A percentile compares a stretch with the other conserved stretches of the same genome.
phyloP scores from a whole-genome alignment of 495 filamentous ascomycete species.

The Lophiotrema nucula region DNA sequence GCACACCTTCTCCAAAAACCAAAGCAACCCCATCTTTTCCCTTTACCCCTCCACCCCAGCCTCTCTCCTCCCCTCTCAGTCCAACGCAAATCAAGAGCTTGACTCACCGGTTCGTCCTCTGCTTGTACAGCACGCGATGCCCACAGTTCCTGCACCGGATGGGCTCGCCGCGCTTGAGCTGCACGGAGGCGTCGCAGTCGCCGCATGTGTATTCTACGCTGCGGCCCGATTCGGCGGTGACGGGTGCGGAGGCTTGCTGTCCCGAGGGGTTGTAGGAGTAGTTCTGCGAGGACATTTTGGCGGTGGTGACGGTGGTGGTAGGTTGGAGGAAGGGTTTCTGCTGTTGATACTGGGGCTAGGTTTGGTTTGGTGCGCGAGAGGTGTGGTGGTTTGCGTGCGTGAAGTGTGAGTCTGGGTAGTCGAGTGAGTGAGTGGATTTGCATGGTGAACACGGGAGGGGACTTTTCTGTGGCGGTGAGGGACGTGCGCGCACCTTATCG shows the following conservation, averaged over 20 bases:
- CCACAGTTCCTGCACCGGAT: conserved; percentile 97
- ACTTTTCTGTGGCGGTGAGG: no score
- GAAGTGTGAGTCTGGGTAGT: no score
- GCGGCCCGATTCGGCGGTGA: not conserved
- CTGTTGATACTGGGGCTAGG: no score
- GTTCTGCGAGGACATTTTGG: conserved; percentile 14
- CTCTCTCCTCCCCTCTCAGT: not conserved
- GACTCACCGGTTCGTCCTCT: conserved; percentile 89
- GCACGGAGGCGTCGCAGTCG: conserved; percentile 82
- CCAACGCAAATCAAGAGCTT: not conserved
- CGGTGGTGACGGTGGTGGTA: no score
- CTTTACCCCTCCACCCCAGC: not conserved
- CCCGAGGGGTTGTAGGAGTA: not conserved
- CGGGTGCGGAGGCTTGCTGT: not conserved
- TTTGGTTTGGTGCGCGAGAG: no score
- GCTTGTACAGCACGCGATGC: conserved; percentile 94
- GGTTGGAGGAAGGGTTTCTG: no score
- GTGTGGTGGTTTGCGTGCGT: no score
- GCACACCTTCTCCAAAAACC: not conserved
- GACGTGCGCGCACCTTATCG: no score
- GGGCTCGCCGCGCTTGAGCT: conserved; percentile 77
- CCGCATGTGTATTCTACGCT: conserved; percentile 85
- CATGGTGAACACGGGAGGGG: no score
- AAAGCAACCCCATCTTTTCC: conserved; percentile 1
- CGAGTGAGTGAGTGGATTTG: no score